Percentiles rank a stretch among this genome's conserved stretches.
Conservation (phyloP, 2,329 filamentous ascomycete genomes). For the Colletotrichum musicola region DNA sequence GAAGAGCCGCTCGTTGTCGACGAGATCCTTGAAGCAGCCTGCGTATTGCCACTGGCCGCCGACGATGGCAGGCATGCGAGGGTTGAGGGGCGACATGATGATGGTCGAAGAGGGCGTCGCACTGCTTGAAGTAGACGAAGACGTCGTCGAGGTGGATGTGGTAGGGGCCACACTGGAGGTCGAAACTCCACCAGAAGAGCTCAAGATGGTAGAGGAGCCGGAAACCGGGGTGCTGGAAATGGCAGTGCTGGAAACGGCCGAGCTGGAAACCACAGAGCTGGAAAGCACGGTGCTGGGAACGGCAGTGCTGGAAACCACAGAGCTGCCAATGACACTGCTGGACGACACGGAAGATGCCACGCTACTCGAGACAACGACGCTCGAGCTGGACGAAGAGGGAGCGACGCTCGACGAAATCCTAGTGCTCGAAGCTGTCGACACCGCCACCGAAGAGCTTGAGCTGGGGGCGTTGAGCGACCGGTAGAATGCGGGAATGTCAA, state of each 20-base stretch:
- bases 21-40: slow-evolving; percentile 44
- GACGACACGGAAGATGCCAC: not conserved
- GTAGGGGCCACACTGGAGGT: slow-evolving; percentile 28
- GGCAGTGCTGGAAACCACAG: not conserved
- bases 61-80: slow-evolving; percentile 34
- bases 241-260: not conserved
- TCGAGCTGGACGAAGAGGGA: slow-evolving; percentile 4
- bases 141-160: slow-evolving; percentile 18
- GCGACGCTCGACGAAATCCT: slow-evolving; percentile 30
- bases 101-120: slow-evolving; percentile 24
- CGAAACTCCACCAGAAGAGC: slow-evolving; percentile 3
- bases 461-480: slow-evolving; percentile 29
- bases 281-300: not conserved
- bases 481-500: slow-evolving; percentile 43
- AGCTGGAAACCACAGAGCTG: not conserved
- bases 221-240: not conserved
- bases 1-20: slow-evolving; percentile 39
- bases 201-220: not conserved
- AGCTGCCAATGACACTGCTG: not conserved
- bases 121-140: slow-evolving; percentile 20
- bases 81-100: slow-evolving; percentile 37
- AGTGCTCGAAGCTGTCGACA: slow-evolving; percentile 21
- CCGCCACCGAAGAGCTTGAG: slow-evolving; percentile 18
- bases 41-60: slow-evolving; percentile 41
- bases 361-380: not conserved